These are phyloP conservation scores for Endogone sp. DNA, from an alignment of 192 early-diverging fungal species.

Conservation along the genomic window DNA sequence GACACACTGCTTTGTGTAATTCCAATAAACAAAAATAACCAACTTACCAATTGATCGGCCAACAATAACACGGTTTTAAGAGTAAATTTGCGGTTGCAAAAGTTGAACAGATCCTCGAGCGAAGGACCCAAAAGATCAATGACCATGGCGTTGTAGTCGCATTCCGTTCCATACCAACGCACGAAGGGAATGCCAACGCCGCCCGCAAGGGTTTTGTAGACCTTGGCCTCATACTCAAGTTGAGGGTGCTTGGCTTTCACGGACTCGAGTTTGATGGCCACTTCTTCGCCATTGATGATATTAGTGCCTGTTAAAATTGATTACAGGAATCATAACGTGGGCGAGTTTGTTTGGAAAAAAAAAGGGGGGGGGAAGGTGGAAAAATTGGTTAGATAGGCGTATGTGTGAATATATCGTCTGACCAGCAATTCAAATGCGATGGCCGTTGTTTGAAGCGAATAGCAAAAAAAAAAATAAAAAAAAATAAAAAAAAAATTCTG, in stretches of 20 bases:
- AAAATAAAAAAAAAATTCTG: too few species aligned
- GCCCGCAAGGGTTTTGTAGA: slow-evolving; percentile 92
- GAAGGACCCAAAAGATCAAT: slow-evolving; percentile 91
- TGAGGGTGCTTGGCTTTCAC: slow-evolving; percentile 95
- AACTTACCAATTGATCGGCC: slow-evolving; percentile 77
- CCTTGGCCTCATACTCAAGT: slow-evolving; percentile 94
- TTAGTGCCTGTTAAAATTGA: slow-evolving; percentile 67
- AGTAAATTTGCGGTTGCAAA: slow-evolving; percentile 83
- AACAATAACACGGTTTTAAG: slow-evolving; percentile 84
- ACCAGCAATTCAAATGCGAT: too few species aligned
- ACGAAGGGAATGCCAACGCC: slow-evolving; percentile 90
- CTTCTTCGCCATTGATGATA: slow-evolving; percentile 88
- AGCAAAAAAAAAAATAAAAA: too few species aligned
- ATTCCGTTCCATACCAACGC: slow-evolving; percentile 79
- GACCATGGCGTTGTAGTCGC: slow-evolving; percentile 81
- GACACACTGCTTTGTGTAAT: too few species aligned
- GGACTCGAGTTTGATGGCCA: slow-evolving; percentile 97
- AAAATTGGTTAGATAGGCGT: neutral
- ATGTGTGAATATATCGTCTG: too few species aligned
- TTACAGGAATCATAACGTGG: slow-evolving; percentile 1
- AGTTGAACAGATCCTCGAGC: slow-evolving; percentile 88
- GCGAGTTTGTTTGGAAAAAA: neutral
- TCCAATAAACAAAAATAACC: too few species aligned
- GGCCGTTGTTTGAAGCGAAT: too few species aligned
- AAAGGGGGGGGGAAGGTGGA: neutral